Conservation (phyloP, 2,329 filamentous ascomycete species). For the Penicillium frequentans region DNA sequence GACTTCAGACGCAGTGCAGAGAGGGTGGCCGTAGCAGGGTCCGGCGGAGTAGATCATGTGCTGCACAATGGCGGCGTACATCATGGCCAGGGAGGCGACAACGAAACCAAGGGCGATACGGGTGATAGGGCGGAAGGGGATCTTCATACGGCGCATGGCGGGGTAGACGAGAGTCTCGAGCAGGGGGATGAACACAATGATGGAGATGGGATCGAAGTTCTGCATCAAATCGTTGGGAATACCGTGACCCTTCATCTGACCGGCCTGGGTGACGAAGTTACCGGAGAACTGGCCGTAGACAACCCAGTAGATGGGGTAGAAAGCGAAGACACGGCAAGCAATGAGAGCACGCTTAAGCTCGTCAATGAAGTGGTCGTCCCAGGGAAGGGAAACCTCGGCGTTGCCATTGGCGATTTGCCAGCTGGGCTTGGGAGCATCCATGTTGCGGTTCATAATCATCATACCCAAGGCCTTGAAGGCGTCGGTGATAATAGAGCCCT, state of each 20-base stretch:
- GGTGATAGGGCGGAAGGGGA: conserved; percentile 73
- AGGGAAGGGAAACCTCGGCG: conserved; percentile 47
- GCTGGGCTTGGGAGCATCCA: conserved; percentile 66
- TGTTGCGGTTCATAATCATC: conserved; percentile 51
- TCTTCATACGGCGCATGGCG: conserved; percentile 59
- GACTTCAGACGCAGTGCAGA: conserved; percentile 33
- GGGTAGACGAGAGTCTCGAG: conserved; percentile 71
- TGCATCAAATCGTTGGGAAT: conserved; percentile 76
- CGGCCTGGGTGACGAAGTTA: conserved; percentile 66
- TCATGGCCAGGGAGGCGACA: conserved; percentile 62
- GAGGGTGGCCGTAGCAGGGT: conserved; percentile 51
- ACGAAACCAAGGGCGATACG: conserved; percentile 71
- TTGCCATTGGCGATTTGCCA: conserved; percentile 58
- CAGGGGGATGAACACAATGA: conserved; percentile 73
- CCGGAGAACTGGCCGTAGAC: conserved; percentile 67
- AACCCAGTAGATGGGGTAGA: conserved; percentile 69
- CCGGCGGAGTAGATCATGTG: conserved; percentile 55
- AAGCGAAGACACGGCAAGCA: conserved; percentile 72
- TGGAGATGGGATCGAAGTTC: conserved; percentile 73
- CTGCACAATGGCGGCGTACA: conserved; percentile 61
- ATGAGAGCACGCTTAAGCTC: conserved; percentile 66
- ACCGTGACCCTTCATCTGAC: conserved; percentile 64
- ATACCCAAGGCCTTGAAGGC: conserved; percentile 64
- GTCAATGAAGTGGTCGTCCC: conserved; percentile 71
- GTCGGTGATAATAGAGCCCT: conserved; percentile 65